Conservation (phyloP, 768 basidiomycete genomes). For the Mycena floridula region DNA sequence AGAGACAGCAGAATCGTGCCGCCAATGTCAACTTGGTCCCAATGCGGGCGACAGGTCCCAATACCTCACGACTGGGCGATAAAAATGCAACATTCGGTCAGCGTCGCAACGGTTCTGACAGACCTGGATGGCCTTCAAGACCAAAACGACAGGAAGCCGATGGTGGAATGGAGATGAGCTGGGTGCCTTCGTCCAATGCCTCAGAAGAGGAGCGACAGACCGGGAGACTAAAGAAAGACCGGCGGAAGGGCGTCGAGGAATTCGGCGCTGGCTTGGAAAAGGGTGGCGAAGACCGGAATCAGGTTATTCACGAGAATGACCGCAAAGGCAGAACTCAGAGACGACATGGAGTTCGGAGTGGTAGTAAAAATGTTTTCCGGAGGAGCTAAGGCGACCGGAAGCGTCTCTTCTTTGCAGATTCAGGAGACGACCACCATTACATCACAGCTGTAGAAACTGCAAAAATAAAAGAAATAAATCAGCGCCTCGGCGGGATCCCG, state of each 20-base stretch:
- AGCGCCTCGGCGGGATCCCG: too few species aligned
- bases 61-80: slow-evolving; percentile 15
- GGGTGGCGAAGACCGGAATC: slow-evolving; percentile 46
- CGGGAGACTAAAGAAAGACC: slow-evolving; percentile 21
- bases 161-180: slow-evolving; percentile 80
- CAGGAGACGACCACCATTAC: too few species aligned
- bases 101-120: slow-evolving; percentile 34
- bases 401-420: too few species aligned
- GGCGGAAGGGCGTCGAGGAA: slow-evolving; percentile 59
- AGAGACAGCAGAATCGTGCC: slow-evolving; percentile 36
- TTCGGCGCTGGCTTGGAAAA: slow-evolving; percentile 91
- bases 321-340: slow-evolving; percentile 74
- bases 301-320: slow-evolving; percentile 56
- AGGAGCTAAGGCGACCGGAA: too few species aligned
- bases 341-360: slow-evolving; percentile 77
- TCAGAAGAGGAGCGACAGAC: slow-evolving; percentile 27
- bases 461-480: too few species aligned
- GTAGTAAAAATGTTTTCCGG: slow-evolving; percentile 82
- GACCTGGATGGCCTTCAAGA: slow-evolving; percentile 16
- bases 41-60: slow-evolving; percentile 40
- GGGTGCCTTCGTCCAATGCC: slow-evolving; percentile 55
- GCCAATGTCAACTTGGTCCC: slow-evolving; percentile 62
- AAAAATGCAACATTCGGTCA: slow-evolving; percentile 66
- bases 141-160: slow-evolving; percentile 26
- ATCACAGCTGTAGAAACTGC: too few species aligned